Evolutionary conservation across 305 asterid genomes (phyloP).

Genomic region (Fraxinus xanthoxyloides): DNA sequence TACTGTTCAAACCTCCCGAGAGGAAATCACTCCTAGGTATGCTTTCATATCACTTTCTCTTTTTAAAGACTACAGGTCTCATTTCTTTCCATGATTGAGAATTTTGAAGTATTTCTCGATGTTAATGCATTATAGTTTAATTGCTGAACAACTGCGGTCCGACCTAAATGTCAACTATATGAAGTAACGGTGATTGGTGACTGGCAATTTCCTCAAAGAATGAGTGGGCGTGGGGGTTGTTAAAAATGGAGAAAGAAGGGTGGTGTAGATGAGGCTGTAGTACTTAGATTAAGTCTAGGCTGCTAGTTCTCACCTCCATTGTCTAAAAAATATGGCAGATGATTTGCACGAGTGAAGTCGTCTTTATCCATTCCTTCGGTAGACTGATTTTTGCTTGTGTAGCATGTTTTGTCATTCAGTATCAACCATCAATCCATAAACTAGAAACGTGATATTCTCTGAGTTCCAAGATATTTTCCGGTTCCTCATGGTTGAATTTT

Average conservation of each 20-base stretch:
- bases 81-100: constrained; percentile 9
- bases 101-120: background rate
- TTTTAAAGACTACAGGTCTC: background rate
- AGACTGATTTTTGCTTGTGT: background rate
- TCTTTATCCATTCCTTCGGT: background rate
- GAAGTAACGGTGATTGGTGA: background rate
- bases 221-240: background rate
- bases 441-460: background rate
- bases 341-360: background rate
- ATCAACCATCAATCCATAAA: background rate
- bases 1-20: constrained; percentile 60
- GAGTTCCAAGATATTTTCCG: background rate
- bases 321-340: background rate
- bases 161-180: background rate
- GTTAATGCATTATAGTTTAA: background rate
- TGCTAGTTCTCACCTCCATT: background rate
- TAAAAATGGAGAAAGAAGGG: background rate
- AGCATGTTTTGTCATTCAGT: background rate
- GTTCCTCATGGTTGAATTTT: background rate
- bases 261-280: background rate
- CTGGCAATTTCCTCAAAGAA: background rate
- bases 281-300: background rate
- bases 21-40: constrained; percentile 74
- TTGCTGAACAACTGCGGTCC: background rate
- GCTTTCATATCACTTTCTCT: constrained; percentile 9